Percentiles rank a stretch among this genome's conserved stretches.
Conservation (phyloP, 768 basidiomycete species). For the Russula foetens region DNA sequence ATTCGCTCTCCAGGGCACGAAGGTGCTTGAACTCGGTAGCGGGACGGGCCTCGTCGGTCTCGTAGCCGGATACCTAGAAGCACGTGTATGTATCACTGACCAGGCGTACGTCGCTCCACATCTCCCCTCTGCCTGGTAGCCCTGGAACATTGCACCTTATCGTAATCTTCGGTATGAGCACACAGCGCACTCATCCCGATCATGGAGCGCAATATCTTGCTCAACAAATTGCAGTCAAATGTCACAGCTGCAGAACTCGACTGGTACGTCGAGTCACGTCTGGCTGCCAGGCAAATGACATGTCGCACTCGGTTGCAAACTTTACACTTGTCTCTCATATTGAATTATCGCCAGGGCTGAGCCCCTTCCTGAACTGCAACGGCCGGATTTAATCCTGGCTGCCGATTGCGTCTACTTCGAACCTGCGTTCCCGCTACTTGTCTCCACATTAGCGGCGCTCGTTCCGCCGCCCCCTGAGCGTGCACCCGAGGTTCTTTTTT, state of each 20-base stretch:
- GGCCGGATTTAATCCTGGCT: constrained; percentile 67
- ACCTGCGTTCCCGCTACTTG: constrained; percentile 82
- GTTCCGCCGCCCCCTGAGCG: constrained; percentile 27
- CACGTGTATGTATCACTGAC: constrained; percentile 75
- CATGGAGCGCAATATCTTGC: constrained; percentile 63
- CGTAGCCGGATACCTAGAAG: constrained; percentile 60
- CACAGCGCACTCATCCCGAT: constrained; percentile 65
- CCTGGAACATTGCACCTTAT: too few relatives aligned
- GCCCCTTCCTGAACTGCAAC: constrained; percentile 36
- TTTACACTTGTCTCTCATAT: background rate
- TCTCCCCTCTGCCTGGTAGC: too few relatives aligned
- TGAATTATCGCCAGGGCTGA: constrained; percentile 52
- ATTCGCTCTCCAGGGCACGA: constrained; percentile 43
- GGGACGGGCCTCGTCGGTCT: constrained; percentile 94
- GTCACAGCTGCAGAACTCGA: constrained; percentile 67
- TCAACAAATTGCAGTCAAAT: constrained; percentile 50
- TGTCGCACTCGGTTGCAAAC: too few relatives aligned
- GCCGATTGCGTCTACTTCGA: constrained; percentile 97
- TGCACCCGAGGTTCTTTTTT: constrained; percentile 67
- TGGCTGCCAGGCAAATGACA: background rate
- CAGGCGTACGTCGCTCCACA: constrained; percentile 58
- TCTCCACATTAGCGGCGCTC: constrained; percentile 67
- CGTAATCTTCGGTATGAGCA: background rate
- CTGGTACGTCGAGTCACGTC: constrained; percentile 46
- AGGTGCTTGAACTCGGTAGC: constrained; percentile 76